phyloP scores from a whole-genome alignment of 2,329 filamentous ascomycete species.

The Didymella pomorum region DNA sequence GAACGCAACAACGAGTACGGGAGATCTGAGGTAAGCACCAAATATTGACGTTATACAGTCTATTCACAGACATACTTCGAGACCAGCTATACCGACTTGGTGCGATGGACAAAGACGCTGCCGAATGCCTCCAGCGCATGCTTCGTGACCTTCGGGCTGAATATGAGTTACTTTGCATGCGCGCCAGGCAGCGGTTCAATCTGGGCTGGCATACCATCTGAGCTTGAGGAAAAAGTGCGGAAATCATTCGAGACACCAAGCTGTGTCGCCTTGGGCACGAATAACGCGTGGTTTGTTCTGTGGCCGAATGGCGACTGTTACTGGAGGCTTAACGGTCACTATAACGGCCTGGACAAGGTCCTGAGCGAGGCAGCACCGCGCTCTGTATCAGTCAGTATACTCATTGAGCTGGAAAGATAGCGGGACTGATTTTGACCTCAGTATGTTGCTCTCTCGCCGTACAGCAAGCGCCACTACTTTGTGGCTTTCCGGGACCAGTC shows the following conservation, averaged over 20 bases:
- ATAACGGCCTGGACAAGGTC: conserved; percentile 40
- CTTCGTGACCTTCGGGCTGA: conserved; percentile 46
- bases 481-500: conserved; percentile 43
- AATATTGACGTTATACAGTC: conserved; percentile 34
- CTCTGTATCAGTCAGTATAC: conserved; percentile 39
- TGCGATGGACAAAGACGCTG: conserved; percentile 39
- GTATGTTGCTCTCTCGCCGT: conserved; percentile 48
- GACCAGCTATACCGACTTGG: conserved; percentile 41
- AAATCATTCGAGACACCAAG: conserved; percentile 44
- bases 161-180: conserved; percentile 43
- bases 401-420: neutral
- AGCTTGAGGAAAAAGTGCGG: conserved; percentile 45
- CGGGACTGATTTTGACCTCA: conserved; percentile 10
- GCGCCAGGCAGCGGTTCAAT: conserved; percentile 44
- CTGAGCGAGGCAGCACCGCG: conserved; percentile 37
- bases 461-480: conserved; percentile 46
- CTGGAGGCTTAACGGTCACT: conserved; percentile 47
- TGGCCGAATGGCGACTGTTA: conserved; percentile 42
- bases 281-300: conserved; percentile 46
- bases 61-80: conserved; percentile 46
- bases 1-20: neutral
- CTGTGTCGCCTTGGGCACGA: conserved; percentile 41
- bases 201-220: conserved; percentile 45
- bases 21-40: neutral
- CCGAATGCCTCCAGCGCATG: conserved; percentile 39